These are phyloP conservation scores for Bothriochloa decipiens DNA, from an alignment of 176 grass and related monocot genomes.

Conservation along the genomic window DNA sequence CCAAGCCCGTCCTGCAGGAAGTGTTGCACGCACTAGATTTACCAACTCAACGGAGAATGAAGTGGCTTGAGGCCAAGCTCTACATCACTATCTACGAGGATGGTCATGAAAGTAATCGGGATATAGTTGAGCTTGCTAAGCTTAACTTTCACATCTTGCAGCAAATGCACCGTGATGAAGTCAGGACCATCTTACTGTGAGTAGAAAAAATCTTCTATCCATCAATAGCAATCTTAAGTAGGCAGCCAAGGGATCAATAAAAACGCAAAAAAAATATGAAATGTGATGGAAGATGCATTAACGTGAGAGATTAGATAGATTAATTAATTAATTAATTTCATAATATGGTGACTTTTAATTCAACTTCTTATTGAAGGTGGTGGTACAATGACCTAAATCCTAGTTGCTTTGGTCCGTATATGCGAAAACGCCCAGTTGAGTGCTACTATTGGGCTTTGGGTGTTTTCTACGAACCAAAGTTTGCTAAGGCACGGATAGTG, in stretches of 20 bases:
- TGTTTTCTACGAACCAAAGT: conserved; percentile 16
- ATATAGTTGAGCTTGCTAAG: conserved; percentile 46
- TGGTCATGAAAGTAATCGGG: background rate
- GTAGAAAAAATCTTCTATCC: background rate
- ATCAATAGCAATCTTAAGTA: too few species aligned
- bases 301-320: background rate
- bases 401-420: background rate
- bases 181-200: conserved; percentile 35
- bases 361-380: background rate
- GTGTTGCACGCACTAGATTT: conserved; percentile 13
- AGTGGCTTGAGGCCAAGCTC: conserved; percentile 32
- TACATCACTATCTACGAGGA: conserved; percentile 39
- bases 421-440: conserved; percentile 28
- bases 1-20: background rate
- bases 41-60: conserved; percentile 25
- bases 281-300: background rate
- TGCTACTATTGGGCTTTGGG: conserved; percentile 19
- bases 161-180: conserved; percentile 46
- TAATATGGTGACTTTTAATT: background rate
- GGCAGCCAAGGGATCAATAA: too few species aligned
- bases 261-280: too few species aligned
- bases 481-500: conserved; percentile 8
- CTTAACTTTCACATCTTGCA: conserved; percentile 44
- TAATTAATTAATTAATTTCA: background rate
- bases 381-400: conserved; percentile 19